phyloP scores from a whole-genome alignment of 768 basidiomycete species.

The Gyrodon lividus region DNA sequence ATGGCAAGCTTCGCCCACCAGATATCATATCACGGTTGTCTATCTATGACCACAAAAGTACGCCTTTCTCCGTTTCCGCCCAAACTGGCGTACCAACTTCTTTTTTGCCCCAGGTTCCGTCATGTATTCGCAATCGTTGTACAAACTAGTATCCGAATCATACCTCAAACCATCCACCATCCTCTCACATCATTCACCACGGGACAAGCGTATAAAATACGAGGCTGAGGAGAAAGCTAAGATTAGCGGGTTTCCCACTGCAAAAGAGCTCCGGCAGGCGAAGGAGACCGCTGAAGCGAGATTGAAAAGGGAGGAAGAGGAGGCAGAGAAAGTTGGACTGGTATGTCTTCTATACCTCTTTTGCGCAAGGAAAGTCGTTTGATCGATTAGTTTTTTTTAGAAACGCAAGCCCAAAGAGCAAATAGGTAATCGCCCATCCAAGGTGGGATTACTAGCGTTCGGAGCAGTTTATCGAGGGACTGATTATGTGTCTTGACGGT shows the following conservation, averaged over 20 bases:
- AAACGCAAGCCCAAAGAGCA: slow-evolving; percentile 60
- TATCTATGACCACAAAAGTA: slow-evolving; percentile 59
- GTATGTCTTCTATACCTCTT: slow-evolving; percentile 41
- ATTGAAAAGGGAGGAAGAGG: slow-evolving; percentile 68
- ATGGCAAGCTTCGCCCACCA: slow-evolving; percentile 80
- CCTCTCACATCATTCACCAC: slow-evolving; percentile 75
- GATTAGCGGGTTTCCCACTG: slow-evolving; percentile 73
- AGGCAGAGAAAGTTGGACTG: slow-evolving; percentile 69
- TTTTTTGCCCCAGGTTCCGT: slow-evolving; percentile 26
- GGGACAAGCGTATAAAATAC: slow-evolving; percentile 78
- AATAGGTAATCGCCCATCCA: slow-evolving; percentile 44
- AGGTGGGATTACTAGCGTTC: slow-evolving; percentile 39
- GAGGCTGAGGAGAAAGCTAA: slow-evolving; percentile 76
- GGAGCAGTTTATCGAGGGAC: neutral
- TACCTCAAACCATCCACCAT: slow-evolving; percentile 81
- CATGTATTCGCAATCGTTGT: slow-evolving; percentile 58
- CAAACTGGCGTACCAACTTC: neutral
- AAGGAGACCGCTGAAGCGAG: slow-evolving; percentile 65
- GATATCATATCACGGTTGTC: slow-evolving; percentile 61
- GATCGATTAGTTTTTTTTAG: slow-evolving; percentile 40
- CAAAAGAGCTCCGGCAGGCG: slow-evolving; percentile 73
- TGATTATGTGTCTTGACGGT: slow-evolving; percentile 23
- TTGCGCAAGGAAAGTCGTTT: slow-evolving; percentile 2
- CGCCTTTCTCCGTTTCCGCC: slow-evolving; percentile 16
- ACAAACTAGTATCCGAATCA: slow-evolving; percentile 66